Conservation (phyloP, 306 rosid genomes). For the Begonia masoniana region DNA sequence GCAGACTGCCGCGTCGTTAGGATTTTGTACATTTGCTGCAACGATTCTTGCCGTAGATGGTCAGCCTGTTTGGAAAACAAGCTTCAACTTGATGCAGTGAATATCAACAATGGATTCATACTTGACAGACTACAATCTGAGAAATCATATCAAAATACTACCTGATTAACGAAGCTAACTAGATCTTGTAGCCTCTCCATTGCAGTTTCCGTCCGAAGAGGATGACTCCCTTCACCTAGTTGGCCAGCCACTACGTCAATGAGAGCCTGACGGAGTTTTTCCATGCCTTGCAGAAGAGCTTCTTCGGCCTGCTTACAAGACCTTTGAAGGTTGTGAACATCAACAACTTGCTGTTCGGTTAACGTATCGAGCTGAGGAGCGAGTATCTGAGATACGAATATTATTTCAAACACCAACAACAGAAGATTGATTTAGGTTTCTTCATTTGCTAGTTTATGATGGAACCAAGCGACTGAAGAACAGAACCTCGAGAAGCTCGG, state of each 20-base stretch:
- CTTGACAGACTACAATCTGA: too few relatives aligned
- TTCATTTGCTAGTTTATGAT: too few relatives aligned
- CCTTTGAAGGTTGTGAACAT: constrained; percentile 41
- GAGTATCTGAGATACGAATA: constrained; percentile 45
- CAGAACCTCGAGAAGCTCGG: constrained; percentile 78
- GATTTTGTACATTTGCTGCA: constrained; percentile 68
- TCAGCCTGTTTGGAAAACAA: constrained; percentile 52
- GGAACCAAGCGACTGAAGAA: not conserved
- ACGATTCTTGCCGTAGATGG: constrained; percentile 60
- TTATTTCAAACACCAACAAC: not conserved
- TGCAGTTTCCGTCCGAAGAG: constrained; percentile 31
- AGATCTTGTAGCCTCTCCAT: constrained; percentile 69
- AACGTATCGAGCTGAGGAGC: constrained; percentile 50
- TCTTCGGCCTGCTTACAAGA: constrained; percentile 94
- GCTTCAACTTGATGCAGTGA: too few relatives aligned
- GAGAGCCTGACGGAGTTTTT: constrained; percentile 56
- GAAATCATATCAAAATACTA: constrained; percentile 7
- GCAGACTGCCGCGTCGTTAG: constrained; percentile 62
- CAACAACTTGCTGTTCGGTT: constrained; percentile 46
- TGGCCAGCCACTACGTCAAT: constrained; percentile 50
- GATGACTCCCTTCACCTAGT: constrained; percentile 34
- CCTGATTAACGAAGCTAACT: constrained; percentile 64
- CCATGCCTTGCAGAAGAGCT: constrained; percentile 83
- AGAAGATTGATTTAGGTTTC: not conserved
- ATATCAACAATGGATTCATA: too few relatives aligned